A percentile compares a stretch with the other conserved stretches of the same genome.
Evolutionary conservation across 305 asterid genomes (phyloP).

Genomic region (Caryopteris hybrid): DNA sequence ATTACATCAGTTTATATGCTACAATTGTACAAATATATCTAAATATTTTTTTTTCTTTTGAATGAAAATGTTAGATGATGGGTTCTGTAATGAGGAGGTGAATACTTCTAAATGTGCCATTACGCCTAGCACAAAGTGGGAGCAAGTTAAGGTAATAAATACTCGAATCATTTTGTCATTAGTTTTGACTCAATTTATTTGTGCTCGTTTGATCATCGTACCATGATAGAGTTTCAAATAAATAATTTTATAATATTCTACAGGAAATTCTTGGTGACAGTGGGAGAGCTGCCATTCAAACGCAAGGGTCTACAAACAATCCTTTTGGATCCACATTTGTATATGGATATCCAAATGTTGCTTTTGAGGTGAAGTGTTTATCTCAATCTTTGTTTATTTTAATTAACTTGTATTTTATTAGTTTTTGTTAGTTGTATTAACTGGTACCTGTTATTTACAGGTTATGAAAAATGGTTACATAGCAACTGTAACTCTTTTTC

Average conservation of each 20-base stretch:
- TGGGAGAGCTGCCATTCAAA: slow-evolving; percentile 87
- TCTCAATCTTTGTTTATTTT: not conserved
- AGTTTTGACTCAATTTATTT: too few relatives aligned
- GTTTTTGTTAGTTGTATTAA: not conserved
- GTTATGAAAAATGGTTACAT: slow-evolving; percentile 81
- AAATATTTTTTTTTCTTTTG: not conserved
- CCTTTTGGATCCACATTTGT: slow-evolving; percentile 94
- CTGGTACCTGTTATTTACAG: slow-evolving; percentile 29
- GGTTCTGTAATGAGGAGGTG: slow-evolving; percentile 49
- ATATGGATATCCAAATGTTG: slow-evolving; percentile 83
- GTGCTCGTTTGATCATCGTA: too few relatives aligned
- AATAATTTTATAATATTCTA: slow-evolving; percentile 9
- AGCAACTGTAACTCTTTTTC: slow-evolving; percentile 82
- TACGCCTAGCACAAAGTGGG: slow-evolving; percentile 87
- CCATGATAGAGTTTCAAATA: not conserved
- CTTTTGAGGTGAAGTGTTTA: slow-evolving; percentile 63
- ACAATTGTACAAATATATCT: not conserved
- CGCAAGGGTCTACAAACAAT: slow-evolving; percentile 85
- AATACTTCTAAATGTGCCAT: slow-evolving; percentile 44
- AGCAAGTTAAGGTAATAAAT: slow-evolving; percentile 72
- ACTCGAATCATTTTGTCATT: not conserved
- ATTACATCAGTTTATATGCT: not conserved
- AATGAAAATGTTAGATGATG: slow-evolving; percentile 38
- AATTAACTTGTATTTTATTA: not conserved
- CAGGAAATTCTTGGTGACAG: slow-evolving; percentile 90